phyloP scores from a whole-genome alignment of 139 green algal genomes.

The Volvox africanus region DNA sequence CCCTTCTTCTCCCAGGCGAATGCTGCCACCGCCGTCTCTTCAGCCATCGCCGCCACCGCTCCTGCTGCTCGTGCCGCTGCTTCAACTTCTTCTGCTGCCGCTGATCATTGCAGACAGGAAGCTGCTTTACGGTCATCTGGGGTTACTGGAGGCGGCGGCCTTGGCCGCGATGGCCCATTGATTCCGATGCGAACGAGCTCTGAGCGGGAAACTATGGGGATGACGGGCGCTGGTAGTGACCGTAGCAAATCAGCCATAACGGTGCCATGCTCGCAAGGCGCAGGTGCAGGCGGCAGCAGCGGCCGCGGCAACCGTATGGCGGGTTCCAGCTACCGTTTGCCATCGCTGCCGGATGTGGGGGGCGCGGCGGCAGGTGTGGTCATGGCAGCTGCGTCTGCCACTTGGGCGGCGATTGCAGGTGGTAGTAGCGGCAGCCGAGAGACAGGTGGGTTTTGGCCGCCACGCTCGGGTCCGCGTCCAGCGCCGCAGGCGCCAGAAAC shows the following conservation, averaged over 20 bases:
- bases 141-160: not conserved
- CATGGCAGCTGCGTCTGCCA: not conserved
- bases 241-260: not conserved
- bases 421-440: not conserved
- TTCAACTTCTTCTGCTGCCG: too few species aligned
- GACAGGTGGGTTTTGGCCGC: not conserved
- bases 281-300: not conserved
- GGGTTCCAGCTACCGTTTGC: not conserved
- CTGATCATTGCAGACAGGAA: too few species aligned
- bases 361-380: not conserved
- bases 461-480: not conserved
- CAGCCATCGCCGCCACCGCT: too few species aligned
- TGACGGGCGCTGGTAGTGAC: not conserved
- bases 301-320: not conserved
- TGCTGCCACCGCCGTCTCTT: too few species aligned
- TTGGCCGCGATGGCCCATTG: not conserved
- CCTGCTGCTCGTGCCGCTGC: too few species aligned
- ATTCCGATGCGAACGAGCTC: too few species aligned
- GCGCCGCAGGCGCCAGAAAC: not conserved
- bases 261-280: not conserved
- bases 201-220: not conserved
- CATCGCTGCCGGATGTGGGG: not conserved
- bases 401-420: not conserved
- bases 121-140: not conserved
- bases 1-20: too few species aligned